Base-by-base conservation (phyloP, 2,329 filamentous ascomycete genomes). In the Ophiostoma angusticollis region DNA sequence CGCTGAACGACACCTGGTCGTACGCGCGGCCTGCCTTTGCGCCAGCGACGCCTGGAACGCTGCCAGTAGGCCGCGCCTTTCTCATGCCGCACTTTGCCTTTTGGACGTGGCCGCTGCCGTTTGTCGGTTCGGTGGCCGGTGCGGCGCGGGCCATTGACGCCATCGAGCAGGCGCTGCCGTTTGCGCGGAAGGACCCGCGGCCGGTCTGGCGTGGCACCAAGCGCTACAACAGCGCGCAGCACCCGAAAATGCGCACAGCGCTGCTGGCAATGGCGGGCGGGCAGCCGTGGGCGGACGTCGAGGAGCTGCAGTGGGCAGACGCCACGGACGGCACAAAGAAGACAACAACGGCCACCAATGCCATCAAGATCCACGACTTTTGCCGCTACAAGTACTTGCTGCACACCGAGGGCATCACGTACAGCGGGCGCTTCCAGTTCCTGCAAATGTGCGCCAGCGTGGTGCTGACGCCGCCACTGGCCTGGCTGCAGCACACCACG, bases 11-110 rank as follows among this genome's bases (percentile, higher is more conserved):
- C 7, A 53, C 62, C 3, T 63, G 65, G 52, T 62, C 62, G 11
- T 70, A 71, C 54, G 57, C 62, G 13, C 62, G 65, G 2, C 58
- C 62, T 8, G 61, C 61, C 17, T n/a, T n/a, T n/a, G 57, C 62
- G 50, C 58, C 62, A 0, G 42, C 43, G 4, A 55, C 53, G 11
- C 39, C 43, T 6, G 44, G 45, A 28, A 40, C 45, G 42, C 42
- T 50, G 43, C 41, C 46, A 12, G 33, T 48, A 37, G 41, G 45
- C 8, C 61, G 62, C 27, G 58, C 57, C 42, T 72, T 69, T 54
- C 52, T 68, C 5, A 67, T 73, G 56, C 70, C 69, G 41, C 72
- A 68, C 57, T 77, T 70, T 59, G 61, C 60, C 49, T 70, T 65
- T 56, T 74, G 64, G 64, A 61, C 64, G 6, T 73, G 69, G 69